phyloP scores from a whole-genome alignment of 306 rosid species.

The Sindora glabra region DNA sequence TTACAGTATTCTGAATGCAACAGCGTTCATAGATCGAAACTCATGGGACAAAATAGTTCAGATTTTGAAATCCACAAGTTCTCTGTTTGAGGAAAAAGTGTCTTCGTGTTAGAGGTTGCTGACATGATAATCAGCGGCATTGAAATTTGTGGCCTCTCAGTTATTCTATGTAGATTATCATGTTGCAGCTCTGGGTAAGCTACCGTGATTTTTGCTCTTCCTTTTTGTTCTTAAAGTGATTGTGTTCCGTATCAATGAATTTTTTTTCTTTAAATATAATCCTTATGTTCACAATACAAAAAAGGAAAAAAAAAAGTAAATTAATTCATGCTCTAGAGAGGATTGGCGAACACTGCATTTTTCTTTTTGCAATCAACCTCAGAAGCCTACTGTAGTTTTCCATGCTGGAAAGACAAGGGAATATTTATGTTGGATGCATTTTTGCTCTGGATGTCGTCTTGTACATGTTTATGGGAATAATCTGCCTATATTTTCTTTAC shows the following conservation, averaged over 20 bases:
- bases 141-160: not conserved
- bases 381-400: not conserved
- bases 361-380: not conserved
- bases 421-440: not conserved
- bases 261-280: too few relatives aligned
- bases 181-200: too few relatives aligned
- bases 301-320: not conserved
- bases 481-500: too few relatives aligned
- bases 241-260: too few relatives aligned
- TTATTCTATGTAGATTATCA: too few relatives aligned
- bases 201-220: too few relatives aligned
- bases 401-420: not conserved
- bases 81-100: too few relatives aligned
- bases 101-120: too few relatives aligned
- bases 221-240: too few relatives aligned
- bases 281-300: too few relatives aligned
- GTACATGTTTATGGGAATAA: too few relatives aligned
- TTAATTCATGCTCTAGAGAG: not conserved
- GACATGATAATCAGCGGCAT: too few relatives aligned
- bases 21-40: not conserved
- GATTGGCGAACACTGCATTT: not conserved
- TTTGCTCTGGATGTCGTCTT: not conserved
- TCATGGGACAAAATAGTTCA: not conserved
- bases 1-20: not conserved
- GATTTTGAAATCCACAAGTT: not conserved